These are phyloP conservation scores for Ganoderma meredithae DNA, from an alignment of 1,284 basidiomycete species.

Conservation along the genomic window DNA sequence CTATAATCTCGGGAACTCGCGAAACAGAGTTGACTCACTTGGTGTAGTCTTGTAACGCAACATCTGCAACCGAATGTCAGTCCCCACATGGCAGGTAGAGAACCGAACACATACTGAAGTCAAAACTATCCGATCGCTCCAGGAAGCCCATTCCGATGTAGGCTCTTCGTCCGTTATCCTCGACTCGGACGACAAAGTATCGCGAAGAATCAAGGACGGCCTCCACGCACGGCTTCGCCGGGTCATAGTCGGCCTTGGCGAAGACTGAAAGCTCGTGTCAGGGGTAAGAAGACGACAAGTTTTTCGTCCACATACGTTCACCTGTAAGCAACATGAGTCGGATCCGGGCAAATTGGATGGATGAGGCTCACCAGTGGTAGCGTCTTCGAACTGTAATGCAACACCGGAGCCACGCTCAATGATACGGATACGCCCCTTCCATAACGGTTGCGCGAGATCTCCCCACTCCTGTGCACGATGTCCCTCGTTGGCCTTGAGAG, in stretches of 20 bases:
- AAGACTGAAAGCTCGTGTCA: constrained; percentile 66
- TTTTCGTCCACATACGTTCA: constrained; percentile 31
- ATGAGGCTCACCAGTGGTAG: constrained; percentile 66
- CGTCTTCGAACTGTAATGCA: constrained; percentile 78
- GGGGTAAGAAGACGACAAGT: background rate
- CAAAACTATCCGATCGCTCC: constrained; percentile 92
- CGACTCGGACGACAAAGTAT: constrained; percentile 94
- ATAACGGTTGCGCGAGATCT: constrained; percentile 80
- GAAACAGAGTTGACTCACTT: constrained; percentile 61
- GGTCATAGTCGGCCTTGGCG: constrained; percentile 90
- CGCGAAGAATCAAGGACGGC: constrained; percentile 95
- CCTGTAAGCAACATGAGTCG: constrained; percentile 25
- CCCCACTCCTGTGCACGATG: constrained; percentile 89
- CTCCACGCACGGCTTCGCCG: constrained; percentile 86
- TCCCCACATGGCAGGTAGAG: background rate
- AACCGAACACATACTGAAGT: constrained; percentile 76
- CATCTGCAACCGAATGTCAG: constrained; percentile 57
- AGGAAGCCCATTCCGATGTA: constrained; percentile 95
- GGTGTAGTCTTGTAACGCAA: constrained; percentile 94
- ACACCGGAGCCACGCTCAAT: constrained; percentile 74
- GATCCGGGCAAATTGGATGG: background rate
- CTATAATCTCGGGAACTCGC: background rate
- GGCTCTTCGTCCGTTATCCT: constrained; percentile 86
- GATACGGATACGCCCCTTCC: constrained; percentile 91
- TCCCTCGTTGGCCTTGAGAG: constrained; percentile 84